Conservation (phyloP, 495 filamentous ascomycete species). For the Penicillium manginii region DNA sequence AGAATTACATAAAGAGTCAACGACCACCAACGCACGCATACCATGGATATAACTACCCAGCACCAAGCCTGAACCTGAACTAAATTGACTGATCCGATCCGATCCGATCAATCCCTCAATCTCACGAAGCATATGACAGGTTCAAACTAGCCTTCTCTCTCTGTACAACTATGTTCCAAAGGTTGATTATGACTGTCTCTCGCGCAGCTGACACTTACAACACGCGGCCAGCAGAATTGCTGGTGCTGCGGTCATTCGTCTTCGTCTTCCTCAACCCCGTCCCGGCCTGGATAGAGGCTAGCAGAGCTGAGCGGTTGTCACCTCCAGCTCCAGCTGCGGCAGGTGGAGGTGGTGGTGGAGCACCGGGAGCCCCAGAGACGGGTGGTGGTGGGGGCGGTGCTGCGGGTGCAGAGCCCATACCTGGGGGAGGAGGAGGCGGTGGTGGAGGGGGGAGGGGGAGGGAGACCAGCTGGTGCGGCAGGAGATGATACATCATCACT, state of each 20-base stretch:
- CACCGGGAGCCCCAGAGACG: conserved; percentile 24
- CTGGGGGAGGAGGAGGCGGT: conserved; percentile 32
- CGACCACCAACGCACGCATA: not conserved
- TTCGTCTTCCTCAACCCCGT: conserved; percentile 77
- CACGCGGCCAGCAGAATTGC: conserved; percentile 72
- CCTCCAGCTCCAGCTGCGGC: conserved; percentile 49
- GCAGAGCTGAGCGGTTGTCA: conserved; percentile 61
- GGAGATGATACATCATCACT: conserved; percentile 32
- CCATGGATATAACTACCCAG: not conserved
- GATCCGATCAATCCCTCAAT: not conserved
- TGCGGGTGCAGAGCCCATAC: conserved; percentile 26
- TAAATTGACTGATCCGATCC: too few relatives aligned
- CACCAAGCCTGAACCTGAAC: not conserved
- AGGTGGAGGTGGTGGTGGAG: conserved; percentile 37
- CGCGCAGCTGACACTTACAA: conserved; percentile 35
- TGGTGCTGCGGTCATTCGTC: conserved; percentile 81
- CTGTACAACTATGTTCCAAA: conserved; percentile 27
- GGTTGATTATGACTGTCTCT: conserved; percentile 6
- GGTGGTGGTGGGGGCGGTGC: conserved; percentile 34
- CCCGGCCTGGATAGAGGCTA: conserved; percentile 81
- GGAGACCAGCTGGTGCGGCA: conserved; percentile 36
- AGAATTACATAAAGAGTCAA: conserved; percentile 10
- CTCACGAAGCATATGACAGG: not conserved
- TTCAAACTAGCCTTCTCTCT: not conserved
- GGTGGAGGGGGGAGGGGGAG: conserved; percentile 54